phyloP scores from a whole-genome alignment of 2,329 filamentous ascomycete genomes.

The Pestalotiopsis sp. region DNA sequence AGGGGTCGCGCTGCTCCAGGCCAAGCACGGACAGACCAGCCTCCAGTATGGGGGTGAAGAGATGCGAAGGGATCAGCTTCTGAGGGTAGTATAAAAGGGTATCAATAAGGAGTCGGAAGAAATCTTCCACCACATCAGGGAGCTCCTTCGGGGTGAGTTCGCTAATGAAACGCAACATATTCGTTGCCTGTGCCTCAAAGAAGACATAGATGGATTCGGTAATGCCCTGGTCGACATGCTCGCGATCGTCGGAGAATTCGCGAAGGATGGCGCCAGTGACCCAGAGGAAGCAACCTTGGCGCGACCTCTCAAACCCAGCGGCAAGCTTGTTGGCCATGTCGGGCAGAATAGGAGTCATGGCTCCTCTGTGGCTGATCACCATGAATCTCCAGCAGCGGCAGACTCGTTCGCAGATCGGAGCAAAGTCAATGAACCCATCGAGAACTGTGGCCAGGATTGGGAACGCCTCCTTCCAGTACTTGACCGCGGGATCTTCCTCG shows the following conservation, averaged over 20 bases:
- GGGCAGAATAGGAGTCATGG: conserved; percentile 81
- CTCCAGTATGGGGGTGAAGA: conserved; percentile 82
- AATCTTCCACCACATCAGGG: conserved; percentile 88
- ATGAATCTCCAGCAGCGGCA: conserved; percentile 97
- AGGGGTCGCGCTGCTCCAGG: conserved; percentile 86
- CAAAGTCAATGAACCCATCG: conserved; percentile 81
- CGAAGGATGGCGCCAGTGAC: conserved; percentile 91
- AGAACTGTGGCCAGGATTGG: conserved; percentile 83
- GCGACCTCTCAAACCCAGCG: conserved; percentile 78
- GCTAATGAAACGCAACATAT: conserved; percentile 85
- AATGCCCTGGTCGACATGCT: conserved; percentile 79
- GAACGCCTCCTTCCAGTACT: conserved; percentile 94
- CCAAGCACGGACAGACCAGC: conserved; percentile 85
- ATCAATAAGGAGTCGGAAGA: conserved; percentile 90
- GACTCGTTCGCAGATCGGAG: conserved; percentile 88
- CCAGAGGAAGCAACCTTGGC: conserved; percentile 98
- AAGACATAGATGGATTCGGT: conserved; percentile 89
- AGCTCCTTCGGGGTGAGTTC: conserved; percentile 75
- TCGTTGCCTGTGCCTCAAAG: conserved; percentile 89
- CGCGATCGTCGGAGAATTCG: conserved; percentile 89
- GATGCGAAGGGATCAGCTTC: conserved; percentile 74
- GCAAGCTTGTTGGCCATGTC: conserved; percentile 87
- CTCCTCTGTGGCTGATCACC: conserved; percentile 91
- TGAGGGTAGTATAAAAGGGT: conserved; percentile 91
- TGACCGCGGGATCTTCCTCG: conserved; percentile 85